Evolutionary conservation across 1,284 basidiomycete genomes (phyloP), one percentile per base, ranked within the genome.

Genomic region (Schizophyllum amplum): DNA sequence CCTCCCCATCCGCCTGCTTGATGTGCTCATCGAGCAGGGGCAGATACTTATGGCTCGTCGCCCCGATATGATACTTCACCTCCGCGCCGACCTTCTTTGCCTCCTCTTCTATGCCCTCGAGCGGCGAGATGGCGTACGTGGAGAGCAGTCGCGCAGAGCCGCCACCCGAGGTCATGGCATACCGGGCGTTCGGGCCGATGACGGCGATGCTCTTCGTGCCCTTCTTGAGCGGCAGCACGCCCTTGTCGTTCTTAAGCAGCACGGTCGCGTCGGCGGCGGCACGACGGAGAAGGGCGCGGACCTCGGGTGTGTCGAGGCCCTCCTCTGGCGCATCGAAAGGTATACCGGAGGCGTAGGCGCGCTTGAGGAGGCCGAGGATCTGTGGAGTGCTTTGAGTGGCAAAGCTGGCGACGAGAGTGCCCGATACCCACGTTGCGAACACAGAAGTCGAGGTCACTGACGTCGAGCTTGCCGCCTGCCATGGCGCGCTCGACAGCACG

Each of bases 251-350:
- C 74, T 92, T 92, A 53, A 92, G 75, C 23, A 94, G 72, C 5
- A 92, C 83, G 1, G 83, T 86, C 0, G 84, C 84, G 0, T 86
- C 83, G 0, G 78, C 79, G 20, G 81, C 87, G 47, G 91, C 83
- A 51, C 81, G 72, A 9, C 85, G 79, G 47, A 89, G 84, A 11
- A 86, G 61, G 55, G 84, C 75, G 15, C 75, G 70, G 49, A 75
- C 62, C 55, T 77, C 73, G 1, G 76, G 75, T 0, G 74, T 76
- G 57, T 81, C 75, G 52, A 72, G 62, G 13, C 66, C 67, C 53
- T 68, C 64, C 60, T 80, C 78, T 23, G 70, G 69, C 1, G 66
- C 72, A 48, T 76, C 68, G 61, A 75, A 76, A 13, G 74, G 74
- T 21, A 76, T 72, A 3, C 72, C 71, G 23, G 75, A 77, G n/a